Base-by-base conservation (phyloP, 2,329 filamentous ascomycete genomes). In the Beauveria caledonica region DNA sequence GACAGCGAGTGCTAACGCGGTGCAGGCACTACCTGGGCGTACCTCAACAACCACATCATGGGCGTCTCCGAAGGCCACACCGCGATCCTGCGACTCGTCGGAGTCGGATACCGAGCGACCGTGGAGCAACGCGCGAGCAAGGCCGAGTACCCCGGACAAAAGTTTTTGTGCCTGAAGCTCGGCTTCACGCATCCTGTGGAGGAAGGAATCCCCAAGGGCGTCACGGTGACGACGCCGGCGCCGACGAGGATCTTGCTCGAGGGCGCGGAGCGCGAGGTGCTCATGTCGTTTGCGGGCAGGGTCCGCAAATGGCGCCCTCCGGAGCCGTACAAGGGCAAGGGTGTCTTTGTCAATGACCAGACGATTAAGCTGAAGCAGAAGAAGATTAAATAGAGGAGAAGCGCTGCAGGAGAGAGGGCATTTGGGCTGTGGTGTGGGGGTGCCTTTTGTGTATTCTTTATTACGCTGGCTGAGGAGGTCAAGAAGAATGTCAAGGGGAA, bases 241-340 rank as follows among this genome's bases (percentile, higher is more conserved):
- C 92, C 93, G 46, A 99, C 94, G 39, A 86, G 92, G 62, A 90
- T 99, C 66, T 77, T 99, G 67, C 77, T 99, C 44, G 92, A 99
- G 77, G 92, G 94, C 9, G 82, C 87, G 57, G 85, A 97, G 72
- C 92, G 91, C 72, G 87, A 95, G 75, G 82, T 87, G 53, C 86
- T 99, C 64, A 94, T 92, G 82, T 86, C 89, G 62, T 97, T 97
- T 74, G 94, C 94, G 19, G 94, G 94, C 0, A 80, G 87, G 67
- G 95, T 99, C 66, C 82, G 91, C 68, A 83, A 80, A 75, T 97
- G 93, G 93, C 87, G 94, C 71, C 84, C 83, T 65, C 94, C 94
- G 33, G 94, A 99, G 78, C 94, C 94, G 65, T 99, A 99, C 77
- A 99, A 99, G 85, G 94, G 94, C 66, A 97, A 99, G 85, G 94